phyloP scores from a whole-genome alignment of 2,329 filamentous ascomycete genomes.

The Kalmusia sp. region DNA sequence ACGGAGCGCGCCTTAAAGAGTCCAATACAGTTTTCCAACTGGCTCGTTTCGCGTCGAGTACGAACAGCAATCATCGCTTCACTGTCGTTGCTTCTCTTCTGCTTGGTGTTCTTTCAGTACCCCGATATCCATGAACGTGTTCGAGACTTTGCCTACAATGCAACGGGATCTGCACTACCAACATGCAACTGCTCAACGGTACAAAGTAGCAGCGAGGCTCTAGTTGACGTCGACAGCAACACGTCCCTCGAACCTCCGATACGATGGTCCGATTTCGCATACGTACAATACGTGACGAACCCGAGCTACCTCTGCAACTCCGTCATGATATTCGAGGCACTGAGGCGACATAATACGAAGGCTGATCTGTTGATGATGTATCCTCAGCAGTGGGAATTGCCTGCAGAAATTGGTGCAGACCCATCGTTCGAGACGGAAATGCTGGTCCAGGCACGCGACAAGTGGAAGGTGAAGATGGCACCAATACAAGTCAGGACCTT shows the following conservation, averaged over 20 bases:
- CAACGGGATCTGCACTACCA: background rate
- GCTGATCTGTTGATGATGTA: conserved; percentile 14
- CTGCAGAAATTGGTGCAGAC: background rate
- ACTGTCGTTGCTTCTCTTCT: background rate
- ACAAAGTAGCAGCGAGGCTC: background rate
- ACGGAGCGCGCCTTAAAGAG: background rate
- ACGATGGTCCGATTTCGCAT: conserved; percentile 37
- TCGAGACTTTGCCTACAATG: background rate
- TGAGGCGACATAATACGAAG: conserved; percentile 42
- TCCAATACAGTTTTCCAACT: conserved; percentile 1
- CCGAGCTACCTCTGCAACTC: conserved; percentile 41
- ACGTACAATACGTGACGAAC: conserved; percentile 44
- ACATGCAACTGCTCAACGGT: background rate
- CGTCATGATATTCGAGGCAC: conserved; percentile 48
- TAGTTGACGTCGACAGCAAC: too few species aligned
- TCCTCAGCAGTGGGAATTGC: conserved; percentile 17
- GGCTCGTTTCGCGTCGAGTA: background rate
- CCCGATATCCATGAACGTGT: background rate
- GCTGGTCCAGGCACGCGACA: conserved; percentile 51
- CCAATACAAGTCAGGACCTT: conserved; percentile 49
- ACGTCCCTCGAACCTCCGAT: background rate
- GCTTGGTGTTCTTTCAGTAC: background rate
- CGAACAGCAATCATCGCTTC: background rate
- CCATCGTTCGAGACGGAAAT: conserved; percentile 40
- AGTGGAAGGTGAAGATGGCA: conserved; percentile 53